These are phyloP conservation scores for Cercospora sp. DNA, from an alignment of 2,329 filamentous ascomycete genomes.

Conservation along the genomic window DNA sequence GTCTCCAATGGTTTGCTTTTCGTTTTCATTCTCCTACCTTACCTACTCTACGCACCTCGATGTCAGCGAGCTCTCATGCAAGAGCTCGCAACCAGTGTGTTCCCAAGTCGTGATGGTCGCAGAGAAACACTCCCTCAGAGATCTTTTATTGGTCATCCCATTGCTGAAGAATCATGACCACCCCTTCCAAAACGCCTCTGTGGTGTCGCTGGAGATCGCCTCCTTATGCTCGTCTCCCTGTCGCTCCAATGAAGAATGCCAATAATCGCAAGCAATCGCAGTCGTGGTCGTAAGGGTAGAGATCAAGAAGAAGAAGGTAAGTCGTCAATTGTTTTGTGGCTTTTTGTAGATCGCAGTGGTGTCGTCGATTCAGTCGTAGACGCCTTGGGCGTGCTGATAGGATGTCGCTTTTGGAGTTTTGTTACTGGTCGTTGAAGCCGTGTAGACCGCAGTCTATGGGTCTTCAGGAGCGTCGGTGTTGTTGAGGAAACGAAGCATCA, in stretches of 20 bases:
- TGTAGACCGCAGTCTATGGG: background rate
- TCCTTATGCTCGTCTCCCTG: background rate
- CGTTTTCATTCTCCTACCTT: background rate
- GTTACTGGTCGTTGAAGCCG: background rate
- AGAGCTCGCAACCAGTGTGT: background rate
- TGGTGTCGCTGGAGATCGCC: background rate
- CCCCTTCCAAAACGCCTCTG: background rate
- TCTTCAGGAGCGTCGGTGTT: constrained; percentile 17
- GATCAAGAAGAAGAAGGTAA: background rate
- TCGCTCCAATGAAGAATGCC: background rate
- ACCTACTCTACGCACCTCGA: background rate
- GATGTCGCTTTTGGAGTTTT: background rate
- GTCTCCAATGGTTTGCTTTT: background rate
- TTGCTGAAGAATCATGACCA: background rate
- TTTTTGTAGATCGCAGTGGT: background rate
- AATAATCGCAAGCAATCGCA: background rate
- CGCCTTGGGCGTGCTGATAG: background rate
- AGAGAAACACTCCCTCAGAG: background rate
- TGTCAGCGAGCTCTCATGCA: background rate
- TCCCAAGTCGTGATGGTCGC: background rate
- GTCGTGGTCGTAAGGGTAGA: background rate
- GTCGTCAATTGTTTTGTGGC: background rate
- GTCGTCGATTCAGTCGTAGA: background rate
- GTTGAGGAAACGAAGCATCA: constrained; percentile 18
- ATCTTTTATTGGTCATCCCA: background rate